Base-by-base conservation (phyloP, 139 green algal species). In the Choricystis sp. region DNA sequence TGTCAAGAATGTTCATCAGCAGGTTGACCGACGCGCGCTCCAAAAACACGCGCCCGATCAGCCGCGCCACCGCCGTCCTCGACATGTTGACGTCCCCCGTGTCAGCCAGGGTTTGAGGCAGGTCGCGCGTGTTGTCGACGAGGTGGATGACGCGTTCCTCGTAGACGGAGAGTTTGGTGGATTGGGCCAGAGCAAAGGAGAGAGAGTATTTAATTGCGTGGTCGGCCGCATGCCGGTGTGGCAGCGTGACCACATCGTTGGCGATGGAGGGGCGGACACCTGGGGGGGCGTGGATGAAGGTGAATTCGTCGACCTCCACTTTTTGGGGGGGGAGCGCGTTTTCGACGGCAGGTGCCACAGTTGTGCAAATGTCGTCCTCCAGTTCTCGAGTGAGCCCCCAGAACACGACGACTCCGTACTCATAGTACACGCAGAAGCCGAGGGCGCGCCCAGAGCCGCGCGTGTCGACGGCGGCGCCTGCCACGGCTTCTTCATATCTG, bases 141-240 rank as follows among this genome's bases (percentile, higher is more conserved):
- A 94, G 81, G 61, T 77, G 73, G 28, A 83, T 58, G 57, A 92
- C 85, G 1, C 86, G 77, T 62, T 83, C 76, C 75, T 94, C 86
- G 63, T 91, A 91, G 58, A 92, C 72, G n/a, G 63, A 79, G 60
- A 94, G 74, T 74, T 92, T 94, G 49, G 78, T 89, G 56, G 72
- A 84, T 59, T 79, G 75, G 19, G 72, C 69, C 30, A 85, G 61
- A 25, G 79, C 79, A 66, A 81, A 71, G 3, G 49, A 71, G 30
- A 85, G 81, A 57, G 66, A 74, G 59, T 83, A 52, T 68, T 85
- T 85, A 55, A 90, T 76, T 29, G 73, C 57, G 69, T 79, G 72
- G 68, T 86, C 78, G 27, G 62, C 60, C 1, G 67, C 68, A 28
- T 77, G 66, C 29, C 72, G 66, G 27, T 73, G 55, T 61, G 69